phyloP scores from a whole-genome alignment of 148 eudicot species.

The Silene uniflora region DNA sequence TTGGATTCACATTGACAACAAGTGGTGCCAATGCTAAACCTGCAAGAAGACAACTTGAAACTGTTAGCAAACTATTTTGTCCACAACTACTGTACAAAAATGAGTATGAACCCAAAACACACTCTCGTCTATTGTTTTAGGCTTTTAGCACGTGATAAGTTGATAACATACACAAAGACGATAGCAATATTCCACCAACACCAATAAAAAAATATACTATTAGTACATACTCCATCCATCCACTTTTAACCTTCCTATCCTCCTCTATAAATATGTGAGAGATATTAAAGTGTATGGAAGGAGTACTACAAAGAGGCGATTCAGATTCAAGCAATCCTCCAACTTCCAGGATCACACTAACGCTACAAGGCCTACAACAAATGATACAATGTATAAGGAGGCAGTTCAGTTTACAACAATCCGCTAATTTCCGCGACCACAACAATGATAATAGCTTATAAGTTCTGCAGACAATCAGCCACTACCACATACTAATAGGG shows the following conservation, averaged over 20 bases:
- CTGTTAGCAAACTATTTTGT: constrained; percentile 5
- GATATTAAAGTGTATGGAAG: no score
- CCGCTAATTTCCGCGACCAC: no score
- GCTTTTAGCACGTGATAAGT: neutral
- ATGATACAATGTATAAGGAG: no score
- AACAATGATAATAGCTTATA: neutral
- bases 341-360: neutral
- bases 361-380: neutral
- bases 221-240: neutral
- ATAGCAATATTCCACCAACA: neutral
- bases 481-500: neutral
- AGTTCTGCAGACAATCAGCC: neutral
- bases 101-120: neutral
- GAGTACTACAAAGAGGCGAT: constrained; percentile 5
- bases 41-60: constrained; percentile 32
- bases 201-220: neutral
- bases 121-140: neutral
- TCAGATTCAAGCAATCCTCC: neutral
- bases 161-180: neutral
- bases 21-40: constrained; percentile 91
- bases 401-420: no score
- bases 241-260: no score
- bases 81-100: neutral
- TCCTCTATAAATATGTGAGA: no score
- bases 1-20: constrained; percentile 79